Evolutionary conservation across 2,329 filamentous ascomycete genomes (phyloP).

Genomic region (Hymenoscyphus repandus): DNA sequence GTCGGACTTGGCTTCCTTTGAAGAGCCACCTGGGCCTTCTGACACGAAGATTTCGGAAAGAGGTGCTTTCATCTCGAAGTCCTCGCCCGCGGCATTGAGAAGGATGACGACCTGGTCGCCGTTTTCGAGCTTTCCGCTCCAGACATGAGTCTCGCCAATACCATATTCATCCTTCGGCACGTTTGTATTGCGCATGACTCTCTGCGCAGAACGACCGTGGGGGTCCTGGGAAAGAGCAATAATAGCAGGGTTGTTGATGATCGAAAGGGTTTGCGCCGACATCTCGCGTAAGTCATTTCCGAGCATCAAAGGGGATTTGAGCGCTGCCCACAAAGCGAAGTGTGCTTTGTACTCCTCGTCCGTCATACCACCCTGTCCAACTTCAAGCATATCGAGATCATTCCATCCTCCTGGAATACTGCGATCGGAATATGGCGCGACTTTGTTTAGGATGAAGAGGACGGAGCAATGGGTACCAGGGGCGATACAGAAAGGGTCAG

Average conservation of each 20-base stretch:
- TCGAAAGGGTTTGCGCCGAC: slow-evolving; percentile 13
- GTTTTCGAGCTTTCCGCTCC: slow-evolving; percentile 40
- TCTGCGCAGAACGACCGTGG: slow-evolving; percentile 8
- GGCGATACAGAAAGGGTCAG: slow-evolving; percentile 17
- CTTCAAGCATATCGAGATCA: slow-evolving; percentile 23
- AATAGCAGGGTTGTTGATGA: slow-evolving; percentile 20
- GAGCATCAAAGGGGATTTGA: slow-evolving; percentile 21
- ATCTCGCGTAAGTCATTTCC: slow-evolving; percentile 17
- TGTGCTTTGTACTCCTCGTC: slow-evolving; percentile 22
- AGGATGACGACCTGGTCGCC: slow-evolving; percentile 38
- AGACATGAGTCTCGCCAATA: slow-evolving; percentile 42
- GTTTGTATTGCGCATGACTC: slow-evolving; percentile 33
- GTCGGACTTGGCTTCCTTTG: slow-evolving; percentile 33
- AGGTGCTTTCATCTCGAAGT: slow-evolving; percentile 40
- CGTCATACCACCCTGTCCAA: slow-evolving; percentile 21
- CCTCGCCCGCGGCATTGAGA: slow-evolving; percentile 41
- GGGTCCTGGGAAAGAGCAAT: slow-evolving; percentile 21
- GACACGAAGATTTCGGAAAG: slow-evolving; percentile 46
- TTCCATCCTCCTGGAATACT: slow-evolving; percentile 22
- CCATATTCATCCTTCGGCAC: slow-evolving; percentile 35
- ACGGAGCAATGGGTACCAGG: slow-evolving; percentile 20
- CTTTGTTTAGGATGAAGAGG: slow-evolving; percentile 18
- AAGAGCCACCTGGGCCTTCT: slow-evolving; percentile 36
- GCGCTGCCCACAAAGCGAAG: slow-evolving; percentile 20
- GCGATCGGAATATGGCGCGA: slow-evolving; percentile 16